phyloP scores from a whole-genome alignment of 1,284 basidiomycete genomes.

The Moniliella sp. region DNA sequence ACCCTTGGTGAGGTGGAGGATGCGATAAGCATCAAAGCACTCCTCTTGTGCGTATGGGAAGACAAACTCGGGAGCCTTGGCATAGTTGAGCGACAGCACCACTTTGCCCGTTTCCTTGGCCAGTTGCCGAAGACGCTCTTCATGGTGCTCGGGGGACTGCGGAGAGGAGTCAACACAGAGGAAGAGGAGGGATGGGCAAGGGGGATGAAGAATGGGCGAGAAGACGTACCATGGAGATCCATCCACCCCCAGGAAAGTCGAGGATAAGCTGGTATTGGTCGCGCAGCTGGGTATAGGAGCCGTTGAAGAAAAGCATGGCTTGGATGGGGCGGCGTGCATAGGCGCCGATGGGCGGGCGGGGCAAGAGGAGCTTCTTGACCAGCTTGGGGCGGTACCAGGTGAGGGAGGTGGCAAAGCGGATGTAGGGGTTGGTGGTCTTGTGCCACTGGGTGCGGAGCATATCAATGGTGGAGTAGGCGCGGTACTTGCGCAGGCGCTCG shows the following conservation, averaged over 20 bases:
- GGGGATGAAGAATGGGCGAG: not conserved
- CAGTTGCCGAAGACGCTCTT: slow-evolving; percentile 75
- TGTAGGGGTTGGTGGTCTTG: slow-evolving; percentile 77
- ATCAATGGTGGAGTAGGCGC: slow-evolving; percentile 78
- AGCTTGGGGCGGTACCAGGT: slow-evolving; percentile 47
- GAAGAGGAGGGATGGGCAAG: too few species aligned
- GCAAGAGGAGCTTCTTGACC: slow-evolving; percentile 54
- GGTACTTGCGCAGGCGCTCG: slow-evolving; percentile 58
- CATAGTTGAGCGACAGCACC: slow-evolving; percentile 71
- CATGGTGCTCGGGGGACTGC: slow-evolving; percentile 49
- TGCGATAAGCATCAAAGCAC: slow-evolving; percentile 66
- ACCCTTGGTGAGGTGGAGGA: slow-evolving; percentile 60
- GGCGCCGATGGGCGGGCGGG: slow-evolving; percentile 42
- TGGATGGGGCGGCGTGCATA: slow-evolving; percentile 51
- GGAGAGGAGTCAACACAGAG: not conserved
- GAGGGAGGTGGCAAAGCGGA: slow-evolving; percentile 42
- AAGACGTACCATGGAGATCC: slow-evolving; percentile 58
- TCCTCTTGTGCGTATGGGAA: slow-evolving; percentile 89
- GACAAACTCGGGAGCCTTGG: slow-evolving; percentile 74
- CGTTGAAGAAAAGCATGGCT: slow-evolving; percentile 62
- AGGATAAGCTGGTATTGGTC: slow-evolving; percentile 19
- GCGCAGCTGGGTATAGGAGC: slow-evolving; percentile 46
- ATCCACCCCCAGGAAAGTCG: slow-evolving; percentile 85
- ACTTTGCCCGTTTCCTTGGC: slow-evolving; percentile 56
- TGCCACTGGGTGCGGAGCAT: slow-evolving; percentile 89